Evolutionary conservation across 2,329 filamentous ascomycete genomes (phyloP), one percentile per base, ranked within the genome.

Genomic region (Diaporthe vaccinii): DNA sequence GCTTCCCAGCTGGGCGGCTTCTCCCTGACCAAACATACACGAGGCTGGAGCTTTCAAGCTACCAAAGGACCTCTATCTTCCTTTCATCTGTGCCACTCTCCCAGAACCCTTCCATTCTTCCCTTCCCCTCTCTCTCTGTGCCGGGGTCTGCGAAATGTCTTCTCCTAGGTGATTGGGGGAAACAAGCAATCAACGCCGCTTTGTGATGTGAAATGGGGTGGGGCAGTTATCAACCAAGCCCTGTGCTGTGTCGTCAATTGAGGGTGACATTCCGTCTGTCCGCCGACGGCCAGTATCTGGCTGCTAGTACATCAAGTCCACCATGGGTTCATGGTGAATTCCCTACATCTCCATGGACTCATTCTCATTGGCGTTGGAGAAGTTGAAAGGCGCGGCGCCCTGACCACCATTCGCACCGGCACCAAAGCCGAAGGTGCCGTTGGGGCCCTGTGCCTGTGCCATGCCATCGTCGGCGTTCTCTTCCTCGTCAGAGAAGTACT

Each of bases 401-500:
- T 93, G 93, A 58, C 77, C 80, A 72, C 85, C 87, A 82, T 90
- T 92, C 80, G 93, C 87, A 82, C 94, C 93, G 85, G 93, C 87
- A 81, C 94, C 93, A 85, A 98, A 94, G 81, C 96, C 91, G 85
- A 96, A 97, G 74, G 92, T 92, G 75, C 93, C 93, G 81, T 94
- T 94, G 55, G 89, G 84, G 61, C 91, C 91, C 80, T 93, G 91
- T 36, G 88, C 84, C 82, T 95, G 93, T 76, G 94, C 93, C 85
- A 95, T 91, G 58, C 87, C 88, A 81, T 97, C 95, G 77, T 95
- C 94, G 79, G 95, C 95, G 81, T 96, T 95, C 83, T 98, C 97
- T 74, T 98, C 97, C 80, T 99, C 97, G 82, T 99, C 97, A 0
- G 96, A 98, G 89, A 99, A 99, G 91, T 99, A 99, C 89, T 98